Base-by-base conservation (phyloP, 768 basidiomycete genomes). In the Auriculariales sp. region DNA sequence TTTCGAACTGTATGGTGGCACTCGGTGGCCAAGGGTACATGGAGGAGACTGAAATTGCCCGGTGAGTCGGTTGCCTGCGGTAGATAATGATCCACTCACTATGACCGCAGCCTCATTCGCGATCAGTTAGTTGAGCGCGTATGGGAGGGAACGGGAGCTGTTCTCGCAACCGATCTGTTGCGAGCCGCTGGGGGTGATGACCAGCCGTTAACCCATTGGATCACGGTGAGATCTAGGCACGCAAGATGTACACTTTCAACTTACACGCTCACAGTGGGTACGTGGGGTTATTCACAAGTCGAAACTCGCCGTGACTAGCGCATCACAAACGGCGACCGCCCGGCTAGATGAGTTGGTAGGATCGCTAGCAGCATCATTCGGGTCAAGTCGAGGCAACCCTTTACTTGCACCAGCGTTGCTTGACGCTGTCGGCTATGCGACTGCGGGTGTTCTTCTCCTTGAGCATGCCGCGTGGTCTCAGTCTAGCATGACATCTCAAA, bases 21-120 rank as follows among this genome's bases (percentile, higher is more conserved):
- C 64, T 87, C 2, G 85, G 86, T 22, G 84, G 84, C 1, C 78
- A 80, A 45, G 86, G 86, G 0, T 89, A 87, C 57, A 88, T 88
- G 83, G 81, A 83, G 55, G 86, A 89, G 62, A 84, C 76, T 50
- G 78, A 75, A 2, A 75, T 88, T 45, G 81, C 78, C 7, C 67
- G 77, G 67, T 70, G 54, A 51, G 65, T 53, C 32, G 5, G 22
- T 30, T 14, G 1, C 14, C 39, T 35, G 4, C 19, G 24, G 28
- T n/a, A n/a, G n/a, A n/a, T n/a, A 27, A 27, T 35, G 6, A 4
- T 25, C n/a, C 22, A 32, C 28, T 47, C 27, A 36, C 14, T 11
- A 5, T 24, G 35, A 32, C 19, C 28, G 19, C 49, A 73, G 75
- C 31, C 56, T 74, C 12, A 81, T 89, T 27, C 66, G 79, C 3